Evolutionary conservation across 2,329 filamentous ascomycete species (phyloP).

Genomic region (Keithomyces neogunnii): DNA sequence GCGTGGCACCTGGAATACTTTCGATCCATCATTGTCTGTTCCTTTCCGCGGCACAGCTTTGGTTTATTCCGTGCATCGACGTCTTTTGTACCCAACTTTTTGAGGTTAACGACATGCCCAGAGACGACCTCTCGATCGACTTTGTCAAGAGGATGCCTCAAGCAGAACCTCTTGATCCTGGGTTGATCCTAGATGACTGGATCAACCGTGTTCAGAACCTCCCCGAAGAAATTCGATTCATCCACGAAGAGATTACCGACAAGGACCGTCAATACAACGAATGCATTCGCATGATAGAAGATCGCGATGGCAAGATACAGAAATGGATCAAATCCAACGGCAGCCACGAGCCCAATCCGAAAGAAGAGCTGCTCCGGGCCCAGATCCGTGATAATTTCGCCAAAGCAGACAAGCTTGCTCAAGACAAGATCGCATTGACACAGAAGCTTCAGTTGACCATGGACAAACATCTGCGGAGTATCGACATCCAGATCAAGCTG

Average conservation of each 20-base stretch:
- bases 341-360: conserved; percentile 64
- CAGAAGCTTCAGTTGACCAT: conserved; percentile 53
- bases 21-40: too few relatives aligned
- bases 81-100: conserved; percentile 2
- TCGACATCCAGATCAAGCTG: conserved; percentile 54
- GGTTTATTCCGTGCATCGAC: not conserved
- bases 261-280: conserved; percentile 68
- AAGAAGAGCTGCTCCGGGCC: conserved; percentile 60
- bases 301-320: conserved; percentile 67
- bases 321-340: conserved; percentile 74
- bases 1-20: too few relatives aligned
- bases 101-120: conserved; percentile 57
- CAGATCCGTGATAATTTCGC: conserved; percentile 60
- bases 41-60: not conserved
- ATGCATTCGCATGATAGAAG: conserved; percentile 58
- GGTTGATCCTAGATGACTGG: conserved; percentile 71
- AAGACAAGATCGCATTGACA: conserved; percentile 65
- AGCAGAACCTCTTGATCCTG: conserved; percentile 52
- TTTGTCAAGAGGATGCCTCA: conserved; percentile 59
- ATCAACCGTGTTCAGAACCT: conserved; percentile 68
- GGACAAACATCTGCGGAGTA: conserved; percentile 55
- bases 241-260: conserved; percentile 74
- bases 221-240: conserved; percentile 72
- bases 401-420: conserved; percentile 60
- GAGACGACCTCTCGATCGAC: conserved; percentile 65